Conservation (phyloP, 2,329 filamentous ascomycete genomes). For the Microsporum ferrugineum region DNA sequence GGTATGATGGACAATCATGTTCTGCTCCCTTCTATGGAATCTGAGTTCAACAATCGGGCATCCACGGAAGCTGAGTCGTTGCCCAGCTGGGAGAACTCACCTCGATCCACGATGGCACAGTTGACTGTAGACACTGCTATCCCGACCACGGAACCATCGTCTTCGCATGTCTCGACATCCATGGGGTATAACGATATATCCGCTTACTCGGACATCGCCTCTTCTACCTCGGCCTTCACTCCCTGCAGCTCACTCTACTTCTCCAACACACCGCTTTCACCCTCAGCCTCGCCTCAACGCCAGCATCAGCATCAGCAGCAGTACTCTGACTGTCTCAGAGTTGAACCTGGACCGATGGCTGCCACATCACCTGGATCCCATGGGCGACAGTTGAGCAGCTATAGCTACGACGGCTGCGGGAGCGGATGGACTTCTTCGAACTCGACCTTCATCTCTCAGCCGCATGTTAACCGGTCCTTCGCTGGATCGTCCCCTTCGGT, state of each 20-base stretch:
- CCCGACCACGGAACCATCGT: constrained; percentile 55
- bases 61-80: constrained; percentile 6
- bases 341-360: neutral
- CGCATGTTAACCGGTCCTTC: neutral
- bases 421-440: constrained; percentile 3
- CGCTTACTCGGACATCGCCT: constrained; percentile 60
- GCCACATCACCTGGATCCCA: constrained; percentile 52
- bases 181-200: constrained; percentile 55
- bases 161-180: constrained; percentile 57
- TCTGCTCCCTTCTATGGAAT: neutral
- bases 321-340: neutral
- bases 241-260: constrained; percentile 55
- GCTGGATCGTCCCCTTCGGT: neutral
- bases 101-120: constrained; percentile 8
- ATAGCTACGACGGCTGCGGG: constrained; percentile 4
- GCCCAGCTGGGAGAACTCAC: constrained; percentile 7
- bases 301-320: neutral
- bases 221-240: constrained; percentile 45
- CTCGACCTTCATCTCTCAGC: neutral
- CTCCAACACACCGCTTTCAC: constrained; percentile 59
- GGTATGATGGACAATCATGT: neutral
- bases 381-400: constrained; percentile 6
- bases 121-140: constrained; percentile 12
- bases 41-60: neutral
- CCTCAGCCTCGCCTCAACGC: constrained; percentile 37